Base-by-base conservation (phyloP, 208 protist species). In the Tritrichomonas musculus region DNA sequence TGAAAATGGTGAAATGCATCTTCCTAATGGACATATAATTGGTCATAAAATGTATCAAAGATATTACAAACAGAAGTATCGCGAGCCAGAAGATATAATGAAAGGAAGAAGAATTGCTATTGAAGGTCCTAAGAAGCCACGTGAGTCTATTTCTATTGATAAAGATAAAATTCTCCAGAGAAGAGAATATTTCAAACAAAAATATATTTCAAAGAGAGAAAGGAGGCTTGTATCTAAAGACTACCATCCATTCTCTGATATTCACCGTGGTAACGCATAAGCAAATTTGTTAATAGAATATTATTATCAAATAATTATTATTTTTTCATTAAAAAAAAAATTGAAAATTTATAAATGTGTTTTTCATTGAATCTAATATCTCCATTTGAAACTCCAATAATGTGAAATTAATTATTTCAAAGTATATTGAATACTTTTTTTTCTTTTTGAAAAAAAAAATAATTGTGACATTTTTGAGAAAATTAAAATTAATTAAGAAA, bases 171-270 rank as follows among this genome's bases (percentile, higher is more conserved):
- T 88, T 30, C 20, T 88, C 11, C 41, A 33, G n/a, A 88, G n/a
- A 33, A 53, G 77, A 88, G 77, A 88, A 30, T 88, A 60, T 47
- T 88, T 30, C 47, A 53, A 88, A 20, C 77, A 88, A 47, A 88
- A 88, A 30, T 88, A 88, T 47, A 88, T 88, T 14, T 53, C 11
- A 25, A 88, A 88, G 77, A 57, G 47, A 47, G 27, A 53, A 47
- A 88, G 44, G n/a, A 88, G 77, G 30, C 77, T 88, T 9, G 47
- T 49, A 57, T 53, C 77, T 33, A 88, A 88, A 30, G 47, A 53
- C 20, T 88, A 88, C n/a, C 77, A 88, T 57, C 77, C 77, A 88
- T 88, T 88, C 77, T 88, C 77, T 39, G 77, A 88, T 88, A 88
- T 88, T 44, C 77, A 47, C 47, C 25, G 77, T 39, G 77, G 77